Evolutionary conservation across 176 grass and related monocot genomes (phyloP), one percentile per base, ranked within the genome.

Genomic region (Oryza longistaminata): DNA sequence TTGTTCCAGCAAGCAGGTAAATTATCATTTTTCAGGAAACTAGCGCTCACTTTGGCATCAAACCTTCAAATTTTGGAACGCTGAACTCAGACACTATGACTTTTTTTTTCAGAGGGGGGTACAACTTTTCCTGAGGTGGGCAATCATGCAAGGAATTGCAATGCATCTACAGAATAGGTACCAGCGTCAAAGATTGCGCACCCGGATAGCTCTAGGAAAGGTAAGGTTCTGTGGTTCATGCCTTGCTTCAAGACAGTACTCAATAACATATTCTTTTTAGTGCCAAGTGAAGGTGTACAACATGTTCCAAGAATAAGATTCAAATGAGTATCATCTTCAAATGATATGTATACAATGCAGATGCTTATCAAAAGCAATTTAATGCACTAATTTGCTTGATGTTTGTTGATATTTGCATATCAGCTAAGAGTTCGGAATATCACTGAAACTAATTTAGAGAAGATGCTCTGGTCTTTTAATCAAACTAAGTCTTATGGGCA

Each of bases 141-240:
- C 96, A 50, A 93, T 94, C 76, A 96, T 99, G 96, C 96, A 99
- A 89, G 96, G 96, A 77, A 84, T 99, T 84, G 85, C 96, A 72
- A 99, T 99, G 96, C 96, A 95, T 89, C 90, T 99, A 74, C 96
- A 99, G 73, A 99, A 99, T 64, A 92, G 96, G 75, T 99, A 99
- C 82, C 96, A 99, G 72, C 93, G 93, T 25, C 96, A 96, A 93
- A 99, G 96, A 91, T 87, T 99, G 72, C 91, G 94, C 66, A 99
- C 96, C 80, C 87, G 96, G 81, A 96, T 99, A 87, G 96, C 96
- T 76, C 83, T 99, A 37, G 96, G 96, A 83, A 99, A 99, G 93
- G 96, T 99, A 87, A 82, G 24, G 48, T 49, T 62, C 55, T 35
- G 9, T 48, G 81, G 16, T 49, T 49, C 66, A 48, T 24, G 11